Conservation (phyloP, 179 eudicot species). For the Silene coronaria region DNA sequence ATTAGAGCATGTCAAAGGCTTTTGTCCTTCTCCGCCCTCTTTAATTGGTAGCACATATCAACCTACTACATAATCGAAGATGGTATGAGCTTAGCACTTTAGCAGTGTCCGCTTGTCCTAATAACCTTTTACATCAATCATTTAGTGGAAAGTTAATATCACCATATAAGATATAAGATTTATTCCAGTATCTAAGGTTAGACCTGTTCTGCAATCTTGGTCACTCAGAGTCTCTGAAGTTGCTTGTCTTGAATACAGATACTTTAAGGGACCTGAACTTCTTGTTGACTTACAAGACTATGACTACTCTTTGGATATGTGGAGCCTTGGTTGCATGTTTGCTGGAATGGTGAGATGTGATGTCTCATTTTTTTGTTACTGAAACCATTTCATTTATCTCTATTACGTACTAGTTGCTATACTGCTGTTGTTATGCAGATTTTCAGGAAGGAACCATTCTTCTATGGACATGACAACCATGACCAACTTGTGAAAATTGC, state of each 20-base stretch:
- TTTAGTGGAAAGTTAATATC: neutral
- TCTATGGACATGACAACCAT: constrained; percentile 61
- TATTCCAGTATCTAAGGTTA: neutral
- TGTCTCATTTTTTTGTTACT: constrained; percentile 1
- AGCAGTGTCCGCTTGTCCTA: neutral
- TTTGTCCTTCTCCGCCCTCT: neutral
- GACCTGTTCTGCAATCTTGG: neutral
- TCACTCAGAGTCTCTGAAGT: neutral
- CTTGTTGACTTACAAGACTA: constrained; percentile 67
- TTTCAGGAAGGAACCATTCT: constrained; percentile 61
- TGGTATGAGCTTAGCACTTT: neutral
- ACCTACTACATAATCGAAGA: neutral
- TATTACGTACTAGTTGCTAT: constrained; percentile 4
- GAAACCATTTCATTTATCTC: neutral
- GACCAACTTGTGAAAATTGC: constrained; percentile 70
- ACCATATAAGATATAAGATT: neutral
- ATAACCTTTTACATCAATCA: neutral
- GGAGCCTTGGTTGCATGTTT: constrained; percentile 74
- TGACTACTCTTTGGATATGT: constrained; percentile 64
- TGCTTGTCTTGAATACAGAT: constrained; percentile 25
- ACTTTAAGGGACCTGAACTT: constrained; percentile 63
- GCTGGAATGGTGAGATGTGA: constrained; percentile 58
- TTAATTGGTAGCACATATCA: neutral
- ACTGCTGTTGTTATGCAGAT: constrained; percentile 29
- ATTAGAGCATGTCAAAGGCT: neutral